Base-by-base conservation (phyloP, 306 rosid species). In the Vigna nakashimae region DNA sequence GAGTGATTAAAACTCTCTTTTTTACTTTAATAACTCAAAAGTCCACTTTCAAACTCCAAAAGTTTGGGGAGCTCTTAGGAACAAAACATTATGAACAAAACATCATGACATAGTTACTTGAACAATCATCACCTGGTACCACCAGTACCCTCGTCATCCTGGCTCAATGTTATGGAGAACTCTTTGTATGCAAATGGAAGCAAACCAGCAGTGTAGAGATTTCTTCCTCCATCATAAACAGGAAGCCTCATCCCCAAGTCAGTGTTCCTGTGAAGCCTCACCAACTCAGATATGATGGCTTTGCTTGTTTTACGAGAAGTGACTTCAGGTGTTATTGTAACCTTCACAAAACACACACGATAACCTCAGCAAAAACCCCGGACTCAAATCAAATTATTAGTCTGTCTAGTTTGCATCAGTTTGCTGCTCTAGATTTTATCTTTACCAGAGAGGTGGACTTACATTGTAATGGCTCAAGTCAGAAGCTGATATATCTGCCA, bases 391-490 rank as follows among this genome's bases (percentile, higher is more conserved):
- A 26, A 49, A 60, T 36, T 36, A 16, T 63, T 30, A 16, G 42
- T 59, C 66, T 30, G 40, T 26, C 18, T 59, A 59, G 14, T 8
- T 36, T n/a, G 69, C 16, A 55, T 57, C 16, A 74, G 51, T 38
- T 62, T 51, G 76, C 58, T 43, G 12, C 55, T 55, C 20, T 18
- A 15, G 72, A 34, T 45, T 42, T 24, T 6, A 3, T 4, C 2
- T 65, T 13, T 40, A 26, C 28, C 24, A 32, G 13, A 74, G 43
- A 13, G 30, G 36, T 46, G 17, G 22, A 73, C 85, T 85, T 69
- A 85, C 88, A 85, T 66, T 84, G 82, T 87, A 87, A 74, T 84
- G 90, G 76, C 85, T 83, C 43, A 88, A 73, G 79, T 88, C 87
- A 28, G 87, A 88, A n/a, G 73, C 87, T 70, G 89, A 87, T 74